Base-by-base conservation (phyloP, 2,329 filamentous ascomycete genomes). In the Graphilbum sp. region DNA sequence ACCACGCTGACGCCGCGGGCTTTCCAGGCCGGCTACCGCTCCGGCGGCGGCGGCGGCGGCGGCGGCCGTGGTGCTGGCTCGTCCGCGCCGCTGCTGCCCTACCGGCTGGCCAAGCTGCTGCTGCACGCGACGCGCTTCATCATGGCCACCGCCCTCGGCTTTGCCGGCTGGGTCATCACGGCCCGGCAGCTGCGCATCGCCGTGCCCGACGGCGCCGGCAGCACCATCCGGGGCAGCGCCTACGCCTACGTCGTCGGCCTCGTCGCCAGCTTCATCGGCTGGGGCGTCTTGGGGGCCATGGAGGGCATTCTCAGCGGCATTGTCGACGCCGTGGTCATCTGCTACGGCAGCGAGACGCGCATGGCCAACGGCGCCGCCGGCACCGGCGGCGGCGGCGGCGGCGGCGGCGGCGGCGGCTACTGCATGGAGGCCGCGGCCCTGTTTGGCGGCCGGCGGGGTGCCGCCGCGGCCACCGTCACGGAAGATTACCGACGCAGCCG, bases 201-300 rank as follows among this genome's bases (percentile, higher is more conserved):
- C 51, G 60, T 61, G 42, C 75, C 57, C 40, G 68, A 63, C 30
- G 67, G 66, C 19, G 38, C 21, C 9, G 39, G 41, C 19, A 47
- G 56, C 37, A 69, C 72, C 0, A 54, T 79, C 36, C 73, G 73
- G 34, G 90, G 90, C 9, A 94, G 85, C 49, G 67, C 90, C 19
- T 98, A 98, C 55, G 90, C 88, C 2, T 98, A 96, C 52, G 73
- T 96, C 2, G 84, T 98, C 18, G 90, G 87, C 10, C 58, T 98
- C 45, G 79, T 96, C 47, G 90, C 90, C 15, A 85, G 83, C 43
- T 86, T 88, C 39, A 95, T 98, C 48, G 90, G 90, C 8, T 98
- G 90, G 77, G 86, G 84, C 5, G 78, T 96, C 1, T 64, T 98
- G 36, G 85, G 86, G 20, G 81, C 86, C 2, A 88, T 93, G 70